A percentile compares a stretch with the other conserved stretches of the same genome.
Evolutionary conservation across 2,329 filamentous ascomycete species (phyloP).

Genomic region (Botrytis paeoniae): DNA sequence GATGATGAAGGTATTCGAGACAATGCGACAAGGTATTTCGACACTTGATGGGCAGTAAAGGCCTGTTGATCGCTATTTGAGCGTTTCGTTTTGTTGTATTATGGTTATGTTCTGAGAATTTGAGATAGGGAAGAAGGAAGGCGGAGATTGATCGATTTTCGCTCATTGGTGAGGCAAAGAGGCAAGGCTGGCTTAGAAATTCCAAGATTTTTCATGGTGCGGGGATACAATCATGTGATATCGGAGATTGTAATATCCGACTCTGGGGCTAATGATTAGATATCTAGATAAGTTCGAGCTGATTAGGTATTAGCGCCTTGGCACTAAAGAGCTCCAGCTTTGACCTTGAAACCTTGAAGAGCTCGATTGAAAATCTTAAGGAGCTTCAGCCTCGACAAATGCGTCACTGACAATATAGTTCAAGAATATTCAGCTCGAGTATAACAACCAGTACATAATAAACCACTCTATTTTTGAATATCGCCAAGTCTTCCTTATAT

Average conservation of each 20-base stretch:
- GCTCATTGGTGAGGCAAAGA: background rate
- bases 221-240: background rate
- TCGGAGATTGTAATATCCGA: background rate
- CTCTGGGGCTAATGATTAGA: background rate
- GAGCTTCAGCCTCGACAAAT: slow-evolving; percentile 7
- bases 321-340: background rate
- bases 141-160: slow-evolving; percentile 10
- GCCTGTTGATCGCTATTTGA: background rate
- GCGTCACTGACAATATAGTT: background rate
- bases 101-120: background rate
- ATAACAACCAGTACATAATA: background rate
- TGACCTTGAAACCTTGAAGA: background rate
- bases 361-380: background rate
- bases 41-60: background rate
- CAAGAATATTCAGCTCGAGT: background rate
- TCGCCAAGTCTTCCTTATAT: background rate
- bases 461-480: background rate
- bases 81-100: background rate
- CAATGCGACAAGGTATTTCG: background rate
- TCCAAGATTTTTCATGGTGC: slow-evolving; percentile 10
- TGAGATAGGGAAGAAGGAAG: background rate
- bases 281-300: background rate
- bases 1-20: background rate
- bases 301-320: background rate
- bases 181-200: background rate